Base-by-base conservation (phyloP, 495 filamentous ascomycete species). In the Aspergillus ostianus region DNA sequence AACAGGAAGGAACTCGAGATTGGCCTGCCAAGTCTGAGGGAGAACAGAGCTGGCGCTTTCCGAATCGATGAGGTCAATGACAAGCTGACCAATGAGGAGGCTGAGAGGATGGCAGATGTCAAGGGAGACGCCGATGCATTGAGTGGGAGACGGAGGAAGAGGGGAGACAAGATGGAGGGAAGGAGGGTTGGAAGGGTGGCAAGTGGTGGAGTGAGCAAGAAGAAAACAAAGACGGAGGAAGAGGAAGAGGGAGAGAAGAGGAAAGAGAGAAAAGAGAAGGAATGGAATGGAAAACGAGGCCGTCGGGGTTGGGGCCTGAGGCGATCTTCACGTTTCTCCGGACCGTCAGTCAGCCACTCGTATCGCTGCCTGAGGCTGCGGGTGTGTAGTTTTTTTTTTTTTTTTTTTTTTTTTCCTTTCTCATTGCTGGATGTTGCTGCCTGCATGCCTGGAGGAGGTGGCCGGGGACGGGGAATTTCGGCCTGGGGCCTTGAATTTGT, bases 201-300 rank as follows among this genome's bases (percentile, higher is more conserved):
- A 66, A 36, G 10, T 41, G 21, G 23, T 26, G 26, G 54, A 61
- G 51, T 26, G 59, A 48, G 51, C 46, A 53, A 56, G 55, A 66
- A 59, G 51, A 66, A 68, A 66, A 70, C 61, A 61, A 67, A 71
- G 64, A 61, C 64, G 62, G 59, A 61, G 55, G 53, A 49, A 56
- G 59, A 61, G 62, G 55, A 58, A 66, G 59, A 65, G 64, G 32
- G 57, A 64, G 62, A 55, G 62, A 27, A 50, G 62, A 65, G 57
- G 63, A 65, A 47, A 55, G 67, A 44, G 59, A 63, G 61, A 60
- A 59, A 58, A 56, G 41, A 49, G 52, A 67, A 66, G 72, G 72
- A 73, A 71, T 71, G 71, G 66, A 72, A 72, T 75, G 72, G 71
- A 72, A 74, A 74, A 68, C 68, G 66, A 73, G 70, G 70, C 68